Evolutionary conservation across 345 rosid genomes (phyloP).

Genomic region (Arabidopsis suecica): DNA sequence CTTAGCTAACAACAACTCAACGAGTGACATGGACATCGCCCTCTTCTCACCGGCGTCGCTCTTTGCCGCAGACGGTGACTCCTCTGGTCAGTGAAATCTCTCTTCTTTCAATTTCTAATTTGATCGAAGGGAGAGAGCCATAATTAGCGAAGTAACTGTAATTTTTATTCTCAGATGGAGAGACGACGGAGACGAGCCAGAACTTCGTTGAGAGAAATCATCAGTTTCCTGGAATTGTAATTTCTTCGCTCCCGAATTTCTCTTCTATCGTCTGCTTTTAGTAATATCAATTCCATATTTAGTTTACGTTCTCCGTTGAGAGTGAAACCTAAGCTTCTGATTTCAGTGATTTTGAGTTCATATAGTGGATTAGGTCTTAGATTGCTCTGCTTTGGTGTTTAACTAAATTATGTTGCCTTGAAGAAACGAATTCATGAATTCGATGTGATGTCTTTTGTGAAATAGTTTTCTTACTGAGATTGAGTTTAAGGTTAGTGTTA

Average conservation of each 20-base stretch:
- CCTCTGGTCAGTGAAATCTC: slow-evolving; percentile 42
- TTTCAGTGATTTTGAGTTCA: not conserved
- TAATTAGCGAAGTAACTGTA: slow-evolving; percentile 9
- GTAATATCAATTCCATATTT: not conserved
- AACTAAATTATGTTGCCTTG: slow-evolving; percentile 9
- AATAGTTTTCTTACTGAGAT: not conserved
- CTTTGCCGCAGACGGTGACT: slow-evolving; percentile 66
- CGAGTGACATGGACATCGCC: slow-evolving; percentile 76
- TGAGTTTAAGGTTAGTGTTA: not conserved
- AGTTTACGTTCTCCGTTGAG: not conserved
- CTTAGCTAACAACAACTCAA: not conserved
- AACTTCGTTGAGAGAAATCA: slow-evolving; percentile 82
- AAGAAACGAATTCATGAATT: not conserved
- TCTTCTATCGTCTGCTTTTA: not conserved
- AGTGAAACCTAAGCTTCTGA: not conserved
- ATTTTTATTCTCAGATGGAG: slow-evolving; percentile 47
- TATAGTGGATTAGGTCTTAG: slow-evolving; percentile 17
- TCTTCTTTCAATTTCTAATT: slow-evolving; percentile 19
- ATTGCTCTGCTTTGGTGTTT: not conserved
- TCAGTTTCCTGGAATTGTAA: slow-evolving; percentile 82
- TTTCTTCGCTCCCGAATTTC: not conserved
- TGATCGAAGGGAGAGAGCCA: not conserved
- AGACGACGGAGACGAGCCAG: slow-evolving; percentile 51
- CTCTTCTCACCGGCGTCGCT: slow-evolving; percentile 93
- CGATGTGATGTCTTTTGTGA: not conserved